Evolutionary conservation across 1,284 basidiomycete genomes (phyloP), one percentile per base, ranked within the genome.

Genomic region (Mycena citricolor): DNA sequence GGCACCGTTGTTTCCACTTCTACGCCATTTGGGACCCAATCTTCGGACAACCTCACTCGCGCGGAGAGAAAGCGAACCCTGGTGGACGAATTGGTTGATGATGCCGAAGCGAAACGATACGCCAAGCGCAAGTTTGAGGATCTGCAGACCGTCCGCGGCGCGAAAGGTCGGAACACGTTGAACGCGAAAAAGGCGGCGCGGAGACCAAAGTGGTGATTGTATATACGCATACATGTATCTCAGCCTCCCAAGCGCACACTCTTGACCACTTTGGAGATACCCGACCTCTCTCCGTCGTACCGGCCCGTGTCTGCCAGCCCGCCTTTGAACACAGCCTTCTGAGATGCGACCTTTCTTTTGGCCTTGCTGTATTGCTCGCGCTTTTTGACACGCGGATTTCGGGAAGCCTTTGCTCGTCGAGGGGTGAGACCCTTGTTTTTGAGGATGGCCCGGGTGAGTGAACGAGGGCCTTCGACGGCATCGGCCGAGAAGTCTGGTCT

Each of bases 351-450:
- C 67, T 86, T 92, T 73, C 89, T 91, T 74, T 94, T 89, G 49
- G 93, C 94, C 69, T 95, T 87, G 60, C 94, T 93, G 74, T 86
- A 97, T 60, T 81, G 86, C 65, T 86, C 76, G 36, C 90, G 79
- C 67, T 97, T 97, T 79, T 97, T 97, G 67, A 97, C 93, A 57
- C 94, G 83, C 23, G 94, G 93, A 68, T 97, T 97, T 55, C 93
- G 89, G 29, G 91, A 89, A 42, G 71, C 74, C 69, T 97, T 97
- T 38, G 85, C 71, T 40, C 94, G 81, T 54, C 77, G 80, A 2
- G 94, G 93, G 13, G 93, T 97, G 49, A 97, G 81, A 46, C 94
- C 94, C 59, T 85, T 88, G 76, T 97, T 97, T 61, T 86, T 83
- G 58, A 95, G 75, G 58, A 97, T 97, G 6, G 90, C 84, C 12